These are phyloP conservation scores for Penicillium verhagenii DNA, from an alignment of 495 filamentous ascomycete genomes.

Conservation along the genomic window DNA sequence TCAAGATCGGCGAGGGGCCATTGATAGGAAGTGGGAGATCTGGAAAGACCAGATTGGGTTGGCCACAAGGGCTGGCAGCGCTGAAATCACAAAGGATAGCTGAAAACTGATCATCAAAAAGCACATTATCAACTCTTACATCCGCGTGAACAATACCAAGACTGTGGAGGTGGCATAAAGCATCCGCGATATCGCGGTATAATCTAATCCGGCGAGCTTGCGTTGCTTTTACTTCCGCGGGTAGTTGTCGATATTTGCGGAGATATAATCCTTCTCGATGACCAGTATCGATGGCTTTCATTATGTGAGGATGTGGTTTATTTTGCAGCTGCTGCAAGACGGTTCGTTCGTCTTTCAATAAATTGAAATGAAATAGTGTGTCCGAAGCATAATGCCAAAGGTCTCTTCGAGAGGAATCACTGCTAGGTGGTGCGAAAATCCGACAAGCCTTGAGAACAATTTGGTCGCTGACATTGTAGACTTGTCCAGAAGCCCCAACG, in stretches of 20 bases:
- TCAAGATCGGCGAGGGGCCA: too few relatives aligned
- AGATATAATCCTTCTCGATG: slow-evolving; percentile 23
- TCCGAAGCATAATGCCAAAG: slow-evolving; percentile 26
- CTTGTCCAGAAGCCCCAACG: too few relatives aligned
- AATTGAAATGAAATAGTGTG: slow-evolving; percentile 21
- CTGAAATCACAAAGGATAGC: too few relatives aligned
- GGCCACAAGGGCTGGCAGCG: too few relatives aligned
- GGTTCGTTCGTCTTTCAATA: slow-evolving; percentile 23
- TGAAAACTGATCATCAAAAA: too few relatives aligned
- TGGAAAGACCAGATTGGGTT: too few relatives aligned
- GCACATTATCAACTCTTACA: too few relatives aligned
- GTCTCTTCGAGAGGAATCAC: slow-evolving; percentile 15
- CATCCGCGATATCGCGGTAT: too few relatives aligned
- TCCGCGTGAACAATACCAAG: too few relatives aligned
- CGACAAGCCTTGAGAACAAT: slow-evolving; percentile 22
- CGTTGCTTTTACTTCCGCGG: slow-evolving; percentile 8
- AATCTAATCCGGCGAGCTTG: too few relatives aligned
- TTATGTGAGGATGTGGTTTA: slow-evolving; percentile 26
- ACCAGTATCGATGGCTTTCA: slow-evolving; percentile 23
- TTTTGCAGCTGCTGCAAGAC: slow-evolving; percentile 23
- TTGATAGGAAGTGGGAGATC: too few relatives aligned
- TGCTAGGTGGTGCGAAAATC: slow-evolving; percentile 18
- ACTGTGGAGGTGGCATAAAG: too few relatives aligned
- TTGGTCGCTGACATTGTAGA: slow-evolving; percentile 1
- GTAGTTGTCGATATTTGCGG: slow-evolving; percentile 17